Evolutionary conservation across 140 eudicot genomes (phyloP).

Genomic region (Bidens hawaiensis): DNA sequence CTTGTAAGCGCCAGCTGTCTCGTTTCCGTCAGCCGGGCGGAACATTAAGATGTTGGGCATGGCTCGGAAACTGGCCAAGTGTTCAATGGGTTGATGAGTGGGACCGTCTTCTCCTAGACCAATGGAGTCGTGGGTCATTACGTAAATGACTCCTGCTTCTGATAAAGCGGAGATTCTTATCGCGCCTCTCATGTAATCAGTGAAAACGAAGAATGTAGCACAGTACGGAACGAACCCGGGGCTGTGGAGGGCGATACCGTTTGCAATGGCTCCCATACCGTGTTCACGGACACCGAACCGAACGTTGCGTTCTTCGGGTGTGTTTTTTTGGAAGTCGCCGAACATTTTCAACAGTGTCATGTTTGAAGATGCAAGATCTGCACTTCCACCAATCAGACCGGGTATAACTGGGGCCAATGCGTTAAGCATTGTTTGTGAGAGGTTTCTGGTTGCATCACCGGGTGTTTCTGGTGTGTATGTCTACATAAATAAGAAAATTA

Average conservation of each 20-base stretch:
- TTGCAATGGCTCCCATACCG: constrained; percentile 91
- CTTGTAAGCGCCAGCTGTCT: constrained; percentile 93
- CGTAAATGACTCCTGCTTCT: constrained; percentile 91
- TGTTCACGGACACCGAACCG: constrained; percentile 96
- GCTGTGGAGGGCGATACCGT: constrained; percentile 93
- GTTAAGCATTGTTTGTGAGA: constrained; percentile 75
- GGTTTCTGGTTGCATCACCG: constrained; percentile 88
- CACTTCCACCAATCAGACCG: constrained; percentile 94
- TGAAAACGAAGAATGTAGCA: constrained; percentile 95
- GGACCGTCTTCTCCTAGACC: constrained; percentile 99
- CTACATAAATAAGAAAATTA: constrained; percentile 29
- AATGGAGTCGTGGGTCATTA: constrained; percentile 96
- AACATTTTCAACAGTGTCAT: constrained; percentile 89
- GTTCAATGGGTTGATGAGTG: constrained; percentile 97
- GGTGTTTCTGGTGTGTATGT: constrained; percentile 91
- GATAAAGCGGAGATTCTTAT: constrained; percentile 87
- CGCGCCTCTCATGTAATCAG: constrained; percentile 96
- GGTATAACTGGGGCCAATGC: constrained; percentile 88
- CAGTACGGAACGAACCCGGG: constrained; percentile 90
- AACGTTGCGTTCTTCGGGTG: constrained; percentile 95
- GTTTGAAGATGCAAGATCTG: constrained; percentile 97
- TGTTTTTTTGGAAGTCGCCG: constrained; percentile 88
- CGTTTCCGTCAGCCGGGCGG: constrained; percentile 98
- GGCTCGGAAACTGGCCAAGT: constrained; percentile 91
- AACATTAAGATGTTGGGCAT: constrained; percentile 95